These are phyloP conservation scores for Colletotrichum endophyticum DNA, from an alignment of 2,329 filamentous ascomycete species.

Conservation along the genomic window DNA sequence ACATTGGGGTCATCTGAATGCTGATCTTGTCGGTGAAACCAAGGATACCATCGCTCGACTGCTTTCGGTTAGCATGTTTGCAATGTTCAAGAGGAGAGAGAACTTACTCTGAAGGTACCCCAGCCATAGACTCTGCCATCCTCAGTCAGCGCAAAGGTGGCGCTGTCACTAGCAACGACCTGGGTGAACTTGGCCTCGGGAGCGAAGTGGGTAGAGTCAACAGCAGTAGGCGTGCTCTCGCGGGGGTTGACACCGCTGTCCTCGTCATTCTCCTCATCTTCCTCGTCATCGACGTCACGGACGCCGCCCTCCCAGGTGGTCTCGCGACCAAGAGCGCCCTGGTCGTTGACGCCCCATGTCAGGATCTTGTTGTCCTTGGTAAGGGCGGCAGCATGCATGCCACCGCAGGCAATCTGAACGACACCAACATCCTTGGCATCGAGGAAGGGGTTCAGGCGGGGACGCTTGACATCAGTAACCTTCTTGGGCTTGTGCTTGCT, in stretches of 20 bases:
- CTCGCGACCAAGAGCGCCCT: slow-evolving; percentile 78
- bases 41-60: slow-evolving; percentile 66
- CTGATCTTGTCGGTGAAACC: slow-evolving; percentile 63
- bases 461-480: slow-evolving; percentile 75
- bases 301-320: slow-evolving; percentile 70
- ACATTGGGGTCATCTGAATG: slow-evolving; percentile 48
- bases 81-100: background rate
- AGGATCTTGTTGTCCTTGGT: slow-evolving; percentile 82
- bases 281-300: slow-evolving; percentile 56
- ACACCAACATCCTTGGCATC: slow-evolving; percentile 63
- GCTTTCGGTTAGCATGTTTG: background rate
- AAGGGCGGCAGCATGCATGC: slow-evolving; percentile 81
- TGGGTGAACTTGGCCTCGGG: slow-evolving; percentile 67
- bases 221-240: slow-evolving; percentile 69
- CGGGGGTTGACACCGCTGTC: slow-evolving; percentile 73
- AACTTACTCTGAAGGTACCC: slow-evolving; percentile 72
- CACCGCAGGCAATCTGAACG: slow-evolving; percentile 78
- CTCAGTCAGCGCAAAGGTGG: slow-evolving; percentile 76
- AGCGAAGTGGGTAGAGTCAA: slow-evolving; percentile 64
- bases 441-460: slow-evolving; percentile 70
- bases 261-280: slow-evolving; percentile 43
- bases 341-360: slow-evolving; percentile 89
- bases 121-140: slow-evolving; percentile 81
- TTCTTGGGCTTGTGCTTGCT: slow-evolving; percentile 63
- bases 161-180: slow-evolving; percentile 75